These are phyloP conservation scores for Cercospora zeae-maydis DNA, from an alignment of 2,329 filamentous ascomycete species.

Conservation along the genomic window DNA sequence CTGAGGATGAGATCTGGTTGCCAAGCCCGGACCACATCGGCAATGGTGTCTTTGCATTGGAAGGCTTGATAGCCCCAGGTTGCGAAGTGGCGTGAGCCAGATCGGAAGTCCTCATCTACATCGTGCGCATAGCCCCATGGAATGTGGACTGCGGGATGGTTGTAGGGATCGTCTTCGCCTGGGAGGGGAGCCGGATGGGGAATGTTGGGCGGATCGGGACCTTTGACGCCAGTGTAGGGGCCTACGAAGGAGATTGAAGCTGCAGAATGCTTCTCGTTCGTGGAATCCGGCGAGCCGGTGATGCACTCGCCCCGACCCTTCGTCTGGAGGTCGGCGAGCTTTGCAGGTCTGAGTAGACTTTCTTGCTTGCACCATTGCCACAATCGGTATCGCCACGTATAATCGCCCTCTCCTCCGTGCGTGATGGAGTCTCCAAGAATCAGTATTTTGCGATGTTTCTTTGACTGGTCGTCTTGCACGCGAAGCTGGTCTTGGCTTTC, in stretches of 20 bases:
- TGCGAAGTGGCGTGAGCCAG: constrained; percentile 17
- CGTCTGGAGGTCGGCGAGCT: background rate
- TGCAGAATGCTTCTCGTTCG: constrained; percentile 22
- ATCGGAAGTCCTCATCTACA: constrained; percentile 29
- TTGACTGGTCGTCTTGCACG: background rate
- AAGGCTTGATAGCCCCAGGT: constrained; percentile 35
- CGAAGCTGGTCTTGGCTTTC: background rate
- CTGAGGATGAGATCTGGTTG: constrained; percentile 34
- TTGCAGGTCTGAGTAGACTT: background rate
- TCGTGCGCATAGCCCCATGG: constrained; percentile 36
- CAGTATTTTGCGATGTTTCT: constrained; percentile 18
- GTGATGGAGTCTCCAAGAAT: constrained; percentile 30
- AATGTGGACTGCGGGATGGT: constrained; percentile 1
- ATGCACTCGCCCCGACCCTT: too few relatives aligned
- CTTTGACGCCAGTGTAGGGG: constrained; percentile 39
- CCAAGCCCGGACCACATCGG: constrained; percentile 30
- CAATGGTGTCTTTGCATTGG: constrained; percentile 34
- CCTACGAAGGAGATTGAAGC: constrained; percentile 30
- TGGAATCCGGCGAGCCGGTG: background rate
- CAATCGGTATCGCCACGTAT: constrained; percentile 45
- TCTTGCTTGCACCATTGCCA: constrained; percentile 40
- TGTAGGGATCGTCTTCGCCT: constrained; percentile 6
- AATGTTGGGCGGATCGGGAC: constrained; percentile 33
- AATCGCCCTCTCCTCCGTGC: constrained; percentile 39
- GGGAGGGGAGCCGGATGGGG: constrained; percentile 17